Evolutionary conservation across 805 yeast species (phyloP).

Genomic region (Pichia kluyveri): DNA sequence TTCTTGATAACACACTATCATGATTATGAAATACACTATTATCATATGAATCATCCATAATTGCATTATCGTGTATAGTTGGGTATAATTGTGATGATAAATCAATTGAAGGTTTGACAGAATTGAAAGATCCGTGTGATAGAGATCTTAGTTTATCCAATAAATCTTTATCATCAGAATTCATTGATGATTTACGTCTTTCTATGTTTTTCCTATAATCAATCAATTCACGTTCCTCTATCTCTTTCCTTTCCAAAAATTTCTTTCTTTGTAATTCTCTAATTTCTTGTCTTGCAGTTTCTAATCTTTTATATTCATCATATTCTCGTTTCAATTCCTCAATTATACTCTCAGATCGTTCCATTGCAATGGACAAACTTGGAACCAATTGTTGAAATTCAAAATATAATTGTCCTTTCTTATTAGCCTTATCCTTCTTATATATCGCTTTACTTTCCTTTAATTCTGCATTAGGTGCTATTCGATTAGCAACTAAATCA

Average conservation of each 20-base stretch:
- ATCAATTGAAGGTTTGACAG: constrained; percentile 4
- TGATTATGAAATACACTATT: background rate
- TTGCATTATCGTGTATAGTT: constrained; percentile 9
- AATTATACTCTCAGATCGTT: constrained; percentile 24
- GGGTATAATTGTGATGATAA: constrained; percentile 14
- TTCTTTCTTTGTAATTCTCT: constrained; percentile 16
- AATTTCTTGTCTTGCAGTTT: constrained; percentile 14
- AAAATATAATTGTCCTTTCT: constrained; percentile 18
- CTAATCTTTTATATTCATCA: constrained; percentile 16
- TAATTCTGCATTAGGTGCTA: constrained; percentile 39
- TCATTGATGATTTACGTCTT: constrained; percentile 12
- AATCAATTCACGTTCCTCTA: constrained; percentile 7
- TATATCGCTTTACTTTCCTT: constrained; percentile 17
- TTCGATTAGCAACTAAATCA: constrained; percentile 41
- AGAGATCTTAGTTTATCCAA: constrained; percentile 17
- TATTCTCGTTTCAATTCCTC: constrained; percentile 19
- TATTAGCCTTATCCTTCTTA: constrained; percentile 14
- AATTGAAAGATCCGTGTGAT: constrained; percentile 15
- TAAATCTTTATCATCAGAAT: constrained; percentile 12
- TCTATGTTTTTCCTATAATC: constrained; percentile 4
- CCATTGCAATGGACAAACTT: constrained; percentile 20
- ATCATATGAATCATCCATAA: constrained; percentile 6
- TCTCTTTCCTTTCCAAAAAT: constrained; percentile 13
- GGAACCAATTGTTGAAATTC: constrained; percentile 18
- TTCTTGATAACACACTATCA: background rate